Conservation (phyloP, 805 yeast species). For the Kluyveromyces dobzhanskii region DNA sequence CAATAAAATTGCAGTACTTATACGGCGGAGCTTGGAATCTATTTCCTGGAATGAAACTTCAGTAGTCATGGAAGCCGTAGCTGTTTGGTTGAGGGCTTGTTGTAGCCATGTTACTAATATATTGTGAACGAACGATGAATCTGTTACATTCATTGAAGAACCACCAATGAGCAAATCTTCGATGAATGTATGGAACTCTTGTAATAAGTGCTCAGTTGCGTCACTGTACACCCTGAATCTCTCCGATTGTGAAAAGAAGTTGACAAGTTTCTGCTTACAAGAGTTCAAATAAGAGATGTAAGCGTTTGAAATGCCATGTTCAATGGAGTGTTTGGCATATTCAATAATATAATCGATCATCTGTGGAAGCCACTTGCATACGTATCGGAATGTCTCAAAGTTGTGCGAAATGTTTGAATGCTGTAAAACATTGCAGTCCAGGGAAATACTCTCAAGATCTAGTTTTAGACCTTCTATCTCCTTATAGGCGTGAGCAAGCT, state of each 20-base stretch:
- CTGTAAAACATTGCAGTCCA: constrained; percentile 15
- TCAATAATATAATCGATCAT: constrained; percentile 27
- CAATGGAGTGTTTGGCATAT: constrained; percentile 11
- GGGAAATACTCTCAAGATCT: constrained; percentile 17
- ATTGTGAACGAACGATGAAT: constrained; percentile 40
- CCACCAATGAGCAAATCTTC: constrained; percentile 24
- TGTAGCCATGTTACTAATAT: constrained; percentile 41
- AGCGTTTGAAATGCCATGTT: background rate
- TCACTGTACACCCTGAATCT: constrained; percentile 14
- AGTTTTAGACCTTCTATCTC: constrained; percentile 15
- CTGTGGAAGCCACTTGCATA: constrained; percentile 29
- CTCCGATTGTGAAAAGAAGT: constrained; percentile 9
- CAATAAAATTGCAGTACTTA: constrained; percentile 54
- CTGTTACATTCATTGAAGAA: constrained; percentile 31
- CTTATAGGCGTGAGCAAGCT: constrained; percentile 16
- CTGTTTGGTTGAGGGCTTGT: background rate
- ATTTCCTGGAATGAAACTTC: constrained; percentile 27
- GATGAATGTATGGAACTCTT: constrained; percentile 23
- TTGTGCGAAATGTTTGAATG: constrained; percentile 8
- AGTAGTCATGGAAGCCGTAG: background rate
- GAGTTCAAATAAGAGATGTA: constrained; percentile 15
- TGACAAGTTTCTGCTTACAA: constrained; percentile 11
- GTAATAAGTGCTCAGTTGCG: constrained; percentile 6
- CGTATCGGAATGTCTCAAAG: constrained; percentile 8
- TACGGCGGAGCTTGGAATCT: constrained; percentile 41